Percentiles rank a stretch among this genome's conserved stretches.
Evolutionary conservation across 441 rosid species (phyloP).

Genomic region (Euphorbia schlechtendalii): DNA sequence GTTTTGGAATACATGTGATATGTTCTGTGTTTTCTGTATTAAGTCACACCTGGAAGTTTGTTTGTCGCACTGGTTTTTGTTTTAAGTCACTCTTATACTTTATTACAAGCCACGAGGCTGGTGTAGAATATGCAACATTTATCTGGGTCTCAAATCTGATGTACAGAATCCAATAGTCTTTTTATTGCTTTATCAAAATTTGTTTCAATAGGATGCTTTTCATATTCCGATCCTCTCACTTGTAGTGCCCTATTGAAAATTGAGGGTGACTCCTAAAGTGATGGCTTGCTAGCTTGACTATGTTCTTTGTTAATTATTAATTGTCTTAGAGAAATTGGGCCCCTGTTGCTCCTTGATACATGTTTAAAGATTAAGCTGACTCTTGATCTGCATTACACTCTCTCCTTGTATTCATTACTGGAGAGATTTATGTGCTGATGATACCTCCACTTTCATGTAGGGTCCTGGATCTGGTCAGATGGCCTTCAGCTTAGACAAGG

Average conservation of each 20-base stretch:
- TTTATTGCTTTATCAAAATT: no score
- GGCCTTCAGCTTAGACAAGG: slow-evolving; percentile 42
- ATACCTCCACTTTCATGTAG: background rate
- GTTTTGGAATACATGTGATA: background rate
- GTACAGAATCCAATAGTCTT: no score
- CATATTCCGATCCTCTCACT: background rate
- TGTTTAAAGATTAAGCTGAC: no score
- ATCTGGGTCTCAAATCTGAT: background rate
- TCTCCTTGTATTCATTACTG: background rate
- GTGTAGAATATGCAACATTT: background rate
- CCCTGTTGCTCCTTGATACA: no score
- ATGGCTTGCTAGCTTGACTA: background rate
- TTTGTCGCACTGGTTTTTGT: background rate
- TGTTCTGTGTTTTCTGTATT: background rate
- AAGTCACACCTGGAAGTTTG: background rate
- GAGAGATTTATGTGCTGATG: background rate
- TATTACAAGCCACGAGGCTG: background rate
- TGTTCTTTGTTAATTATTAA: background rate
- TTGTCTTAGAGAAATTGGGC: slow-evolving; percentile 1
- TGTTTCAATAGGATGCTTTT: background rate
- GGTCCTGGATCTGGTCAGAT: slow-evolving; percentile 40
- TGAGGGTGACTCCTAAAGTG: background rate
- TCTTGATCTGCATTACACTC: slow-evolving; percentile 7
- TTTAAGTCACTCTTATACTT: background rate
- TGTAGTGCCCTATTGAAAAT: background rate